Evolutionary conservation across 305 asterid genomes (phyloP), one percentile per base, ranked within the genome.

Genomic region (Fraxinus latifolia): DNA sequence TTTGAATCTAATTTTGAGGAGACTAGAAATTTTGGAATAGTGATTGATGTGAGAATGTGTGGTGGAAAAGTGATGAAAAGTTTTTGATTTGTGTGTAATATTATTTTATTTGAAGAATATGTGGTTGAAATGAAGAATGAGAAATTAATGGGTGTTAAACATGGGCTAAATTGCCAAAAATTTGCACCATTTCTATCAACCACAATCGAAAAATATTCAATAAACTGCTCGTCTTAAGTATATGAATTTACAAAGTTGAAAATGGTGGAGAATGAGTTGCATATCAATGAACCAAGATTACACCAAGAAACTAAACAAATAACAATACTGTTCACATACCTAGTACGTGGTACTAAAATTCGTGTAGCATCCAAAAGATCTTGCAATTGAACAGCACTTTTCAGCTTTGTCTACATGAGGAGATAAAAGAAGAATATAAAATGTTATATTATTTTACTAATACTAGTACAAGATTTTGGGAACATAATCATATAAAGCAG

Each of bases 351-450:
- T 74, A 96, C 98, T 83, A 96, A 84, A 85, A 88, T 89, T 78
- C 99, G 89, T 29, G 99, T 96, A 3, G 99, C 98, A 83, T 96
- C 99, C 90, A 96, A 87, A 86, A 96, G 95, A 91, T 96, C 99
- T 91, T 96, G 99, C 89, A 96, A 86, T 67, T 96, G 98, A 81
- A 96, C 95, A 39, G 98, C 99, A 88, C 86, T 96, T 90, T 96
- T 94, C 82, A 96, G 93, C 88, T 96, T 96, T 23, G 98, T 96
- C 99, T 96, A 91, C 73, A 82, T 37, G 81, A 85, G 81, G 78
- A 79, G 79, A 84, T 21, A 81, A 65, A 84, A 82, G 58, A 71
- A 85, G 81, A 77, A 67, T 77, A 77, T 75, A 72, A 79, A 47
- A 79, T 65, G 21, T n/a, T 21, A 62, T 60, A 80, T 14, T 17